phyloP scores from a whole-genome alignment of 208 protist genomes.

The Crithidia mellificae region DNA sequence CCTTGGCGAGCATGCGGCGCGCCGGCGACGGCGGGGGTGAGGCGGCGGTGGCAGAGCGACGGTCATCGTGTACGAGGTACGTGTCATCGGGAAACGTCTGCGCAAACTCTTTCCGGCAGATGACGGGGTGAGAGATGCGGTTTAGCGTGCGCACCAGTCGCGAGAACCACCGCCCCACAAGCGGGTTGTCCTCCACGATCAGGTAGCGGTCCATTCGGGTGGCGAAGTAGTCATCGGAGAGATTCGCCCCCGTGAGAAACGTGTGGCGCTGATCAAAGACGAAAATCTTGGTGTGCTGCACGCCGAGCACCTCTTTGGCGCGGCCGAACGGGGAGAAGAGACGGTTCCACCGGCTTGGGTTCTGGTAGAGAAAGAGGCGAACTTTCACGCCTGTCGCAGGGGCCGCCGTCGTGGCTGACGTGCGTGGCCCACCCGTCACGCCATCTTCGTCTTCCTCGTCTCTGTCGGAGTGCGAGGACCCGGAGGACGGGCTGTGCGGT shows the following conservation, averaged over 20 bases:
- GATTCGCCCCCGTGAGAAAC: slow-evolving; percentile 93
- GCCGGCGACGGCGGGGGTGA: neutral
- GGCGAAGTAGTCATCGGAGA: slow-evolving; percentile 94
- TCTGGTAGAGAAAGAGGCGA: slow-evolving; percentile 67
- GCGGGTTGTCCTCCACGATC: slow-evolving; percentile 55
- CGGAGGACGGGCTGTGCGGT: neutral
- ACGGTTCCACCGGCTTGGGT: slow-evolving; percentile 58
- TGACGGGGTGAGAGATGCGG: slow-evolving; percentile 51
- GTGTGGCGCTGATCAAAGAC: slow-evolving; percentile 88
- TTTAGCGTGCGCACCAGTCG: slow-evolving; percentile 46
- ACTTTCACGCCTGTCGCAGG: slow-evolving; percentile 35
- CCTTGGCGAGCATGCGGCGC: neutral
- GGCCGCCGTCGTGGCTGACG: neutral
- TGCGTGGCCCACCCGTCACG: neutral
- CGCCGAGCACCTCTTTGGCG: slow-evolving; percentile 81
- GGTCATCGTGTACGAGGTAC: slow-evolving; percentile 8
- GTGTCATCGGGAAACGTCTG: slow-evolving; percentile 2
- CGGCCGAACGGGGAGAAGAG: slow-evolving; percentile 62
- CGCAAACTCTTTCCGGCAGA: slow-evolving; percentile 37
- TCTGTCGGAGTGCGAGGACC: neutral
- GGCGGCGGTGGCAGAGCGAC: neutral
- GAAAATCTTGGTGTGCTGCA: slow-evolving; percentile 96
- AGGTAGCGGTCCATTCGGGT: slow-evolving; percentile 94
- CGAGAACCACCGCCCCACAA: slow-evolving; percentile 71
- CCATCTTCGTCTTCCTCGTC: neutral